Percentiles rank a stretch among this genome's conserved stretches.
Evolutionary conservation across 495 filamentous ascomycete species (phyloP).

Genomic region (Xylaria telfairii): DNA sequence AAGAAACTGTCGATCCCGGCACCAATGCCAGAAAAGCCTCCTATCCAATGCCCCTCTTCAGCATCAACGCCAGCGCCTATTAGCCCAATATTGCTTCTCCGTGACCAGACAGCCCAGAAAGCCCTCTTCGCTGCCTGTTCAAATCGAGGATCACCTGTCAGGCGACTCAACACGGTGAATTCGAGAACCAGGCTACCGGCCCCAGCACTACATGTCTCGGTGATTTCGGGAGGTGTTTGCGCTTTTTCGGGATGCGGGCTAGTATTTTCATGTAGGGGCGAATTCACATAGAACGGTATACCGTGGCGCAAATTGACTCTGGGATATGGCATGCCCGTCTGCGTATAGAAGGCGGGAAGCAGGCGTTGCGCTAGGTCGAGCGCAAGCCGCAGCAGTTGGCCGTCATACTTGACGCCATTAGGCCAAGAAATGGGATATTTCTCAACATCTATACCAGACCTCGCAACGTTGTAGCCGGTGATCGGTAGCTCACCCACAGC

Average conservation of each 20-base stretch:
- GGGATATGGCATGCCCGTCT: conserved; percentile 92
- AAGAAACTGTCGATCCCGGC: conserved; percentile 98
- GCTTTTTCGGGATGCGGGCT: conserved; percentile 35
- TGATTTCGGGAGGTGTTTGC: conserved; percentile 69
- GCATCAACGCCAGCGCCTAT: conserved; percentile 92
- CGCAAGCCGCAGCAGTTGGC: conserved; percentile 85
- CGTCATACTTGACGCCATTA: conserved; percentile 83
- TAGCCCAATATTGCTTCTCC: conserved; percentile 83
- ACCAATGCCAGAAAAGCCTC: conserved; percentile 86
- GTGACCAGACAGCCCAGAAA: conserved; percentile 93
- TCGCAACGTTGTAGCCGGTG: conserved; percentile 67
- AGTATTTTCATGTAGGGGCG: conserved; percentile 63
- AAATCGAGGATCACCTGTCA: conserved; percentile 85
- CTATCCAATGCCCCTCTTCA: conserved; percentile 89
- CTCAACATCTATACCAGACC: conserved; percentile 42
- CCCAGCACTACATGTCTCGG: conserved; percentile 95
- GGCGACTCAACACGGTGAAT: conserved; percentile 85
- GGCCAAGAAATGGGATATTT: conserved; percentile 69
- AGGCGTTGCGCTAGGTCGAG: conserved; percentile 82
- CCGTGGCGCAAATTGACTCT: conserved; percentile 92
- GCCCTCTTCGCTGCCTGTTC: conserved; percentile 88
- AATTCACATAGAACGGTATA: conserved; percentile 87
- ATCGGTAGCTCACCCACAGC: conserved; percentile 89
- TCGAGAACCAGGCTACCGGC: conserved; percentile 93
- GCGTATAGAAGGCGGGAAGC: conserved; percentile 85